Conservation (phyloP, 2,329 filamentous ascomycete genomes). For the Trichoderma hamatum region DNA sequence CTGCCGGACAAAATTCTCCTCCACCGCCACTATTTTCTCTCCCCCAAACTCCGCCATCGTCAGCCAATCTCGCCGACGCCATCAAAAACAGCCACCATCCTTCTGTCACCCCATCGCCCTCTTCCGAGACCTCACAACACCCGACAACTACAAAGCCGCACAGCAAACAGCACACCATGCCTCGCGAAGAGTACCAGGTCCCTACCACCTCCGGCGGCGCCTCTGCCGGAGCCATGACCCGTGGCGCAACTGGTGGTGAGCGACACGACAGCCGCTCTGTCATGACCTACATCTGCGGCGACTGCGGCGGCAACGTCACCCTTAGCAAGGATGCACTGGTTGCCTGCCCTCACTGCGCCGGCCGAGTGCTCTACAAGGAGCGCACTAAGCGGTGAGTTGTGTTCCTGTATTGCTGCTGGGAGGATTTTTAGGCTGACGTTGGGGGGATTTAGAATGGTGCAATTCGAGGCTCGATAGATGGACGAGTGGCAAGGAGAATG, state of each 20-base stretch:
- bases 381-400: slow-evolving; percentile 84
- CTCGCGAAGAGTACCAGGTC: slow-evolving; percentile 78
- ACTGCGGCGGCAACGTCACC: slow-evolving; percentile 48
- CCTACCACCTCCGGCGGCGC: slow-evolving; percentile 55
- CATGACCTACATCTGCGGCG: slow-evolving; percentile 49
- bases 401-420: not conserved
- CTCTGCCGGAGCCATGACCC: slow-evolving; percentile 45
- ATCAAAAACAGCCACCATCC: not conserved
- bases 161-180: slow-evolving; percentile 48
- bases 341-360: slow-evolving; percentile 68
- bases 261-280: slow-evolving; percentile 44
- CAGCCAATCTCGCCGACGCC: not conserved
- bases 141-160: not conserved
- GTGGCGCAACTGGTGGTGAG: slow-evolving; percentile 44
- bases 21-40: slow-evolving; percentile 31
- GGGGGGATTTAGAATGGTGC: slow-evolving; percentile 74
- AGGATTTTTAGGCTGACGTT: not conserved
- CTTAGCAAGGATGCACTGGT: slow-evolving; percentile 54
- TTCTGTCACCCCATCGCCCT: not conserved
- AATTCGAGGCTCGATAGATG: slow-evolving; percentile 85
- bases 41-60: slow-evolving; percentile 9
- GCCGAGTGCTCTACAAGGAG: slow-evolving; percentile 96
- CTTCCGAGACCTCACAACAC: not conserved
- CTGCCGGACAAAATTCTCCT: slow-evolving; percentile 32
- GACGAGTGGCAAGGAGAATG: not conserved